Percentiles rank a stretch among this genome's conserved stretches.
phyloP scores from a whole-genome alignment of 2,329 filamentous ascomycete genomes.

The Fusarium sp. region DNA sequence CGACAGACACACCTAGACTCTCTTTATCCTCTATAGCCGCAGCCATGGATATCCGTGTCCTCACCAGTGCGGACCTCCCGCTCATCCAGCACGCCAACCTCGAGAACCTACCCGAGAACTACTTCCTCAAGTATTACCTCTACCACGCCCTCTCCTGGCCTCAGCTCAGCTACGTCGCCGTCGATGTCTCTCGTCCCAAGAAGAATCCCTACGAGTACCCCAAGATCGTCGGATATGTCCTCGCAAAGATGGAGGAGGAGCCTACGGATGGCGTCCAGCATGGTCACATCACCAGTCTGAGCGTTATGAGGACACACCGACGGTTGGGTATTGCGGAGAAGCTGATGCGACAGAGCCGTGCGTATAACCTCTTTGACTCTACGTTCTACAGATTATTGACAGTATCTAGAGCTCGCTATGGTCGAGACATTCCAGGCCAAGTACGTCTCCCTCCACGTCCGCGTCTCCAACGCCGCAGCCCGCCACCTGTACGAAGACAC shows the following conservation, averaged over 20 bases:
- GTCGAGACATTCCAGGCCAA: constrained; percentile 91
- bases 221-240: constrained; percentile 98
- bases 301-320: constrained; percentile 96
- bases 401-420: constrained; percentile 84
- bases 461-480: constrained; percentile 91
- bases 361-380: constrained; percentile 51
- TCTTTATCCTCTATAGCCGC: not conserved
- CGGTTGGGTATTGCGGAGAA: constrained; percentile 94
- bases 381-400: not conserved
- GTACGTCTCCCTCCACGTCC: constrained; percentile 96
- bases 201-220: constrained; percentile 88
- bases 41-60: constrained; percentile 90
- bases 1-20: not conserved
- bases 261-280: constrained; percentile 90
- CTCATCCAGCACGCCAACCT: constrained; percentile 98
- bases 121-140: constrained; percentile 99
- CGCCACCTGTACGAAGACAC: constrained; percentile 94
- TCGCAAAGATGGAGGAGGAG: constrained; percentile 99
- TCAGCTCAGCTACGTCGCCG: constrained; percentile 94
- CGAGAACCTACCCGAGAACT: constrained; percentile 98
- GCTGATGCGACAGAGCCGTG: constrained; percentile 96
- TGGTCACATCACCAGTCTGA: constrained; percentile 95
- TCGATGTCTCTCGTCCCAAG: constrained; percentile 85
- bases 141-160: constrained; percentile 99
- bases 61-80: constrained; percentile 85